phyloP scores from a whole-genome alignment of 371 early-diverging fungal species.

The Rhizopus stolonifer region DNA sequence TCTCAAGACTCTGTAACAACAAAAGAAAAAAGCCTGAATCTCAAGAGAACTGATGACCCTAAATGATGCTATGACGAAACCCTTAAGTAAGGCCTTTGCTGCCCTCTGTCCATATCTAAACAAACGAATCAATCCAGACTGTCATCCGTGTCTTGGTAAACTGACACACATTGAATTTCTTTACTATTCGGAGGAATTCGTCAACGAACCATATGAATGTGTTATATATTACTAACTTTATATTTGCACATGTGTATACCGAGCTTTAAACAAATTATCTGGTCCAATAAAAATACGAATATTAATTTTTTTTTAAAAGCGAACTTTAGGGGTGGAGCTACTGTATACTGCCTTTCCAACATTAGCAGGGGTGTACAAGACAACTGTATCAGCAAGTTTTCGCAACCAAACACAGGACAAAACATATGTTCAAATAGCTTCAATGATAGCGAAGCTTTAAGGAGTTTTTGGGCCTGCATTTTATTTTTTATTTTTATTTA shows the following conservation, averaged over 20 bases:
- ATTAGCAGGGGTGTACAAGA: too few relatives aligned
- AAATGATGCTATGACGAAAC: conserved; percentile 7
- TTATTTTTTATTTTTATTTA: conserved; percentile 17
- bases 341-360: too few relatives aligned
- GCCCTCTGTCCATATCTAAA: conserved; percentile 10
- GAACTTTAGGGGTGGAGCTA: too few relatives aligned
- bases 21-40: conserved; percentile 13
- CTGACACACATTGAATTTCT: not conserved
- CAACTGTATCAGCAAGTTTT: too few relatives aligned
- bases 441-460: too few relatives aligned
- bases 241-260: not conserved
- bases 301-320: too few relatives aligned
- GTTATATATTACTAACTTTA: conserved; percentile 1
- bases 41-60: conserved; percentile 11
- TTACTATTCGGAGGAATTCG: not conserved
- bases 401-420: too few relatives aligned
- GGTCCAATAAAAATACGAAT: too few relatives aligned
- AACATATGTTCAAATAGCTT: too few relatives aligned
- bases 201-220: conserved; percentile 1
- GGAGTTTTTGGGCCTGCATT: too few relatives aligned
- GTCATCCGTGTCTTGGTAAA: conserved; percentile 4
- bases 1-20: conserved; percentile 13
- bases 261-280: not conserved
- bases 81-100: conserved; percentile 11
- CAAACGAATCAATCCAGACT: conserved; percentile 6